A percentile compares a stretch with the other conserved stretches of the same genome.
Evolutionary conservation across 2,329 filamentous ascomycete species (phyloP).

Genomic region (Amauroascus verrucosus): DNA sequence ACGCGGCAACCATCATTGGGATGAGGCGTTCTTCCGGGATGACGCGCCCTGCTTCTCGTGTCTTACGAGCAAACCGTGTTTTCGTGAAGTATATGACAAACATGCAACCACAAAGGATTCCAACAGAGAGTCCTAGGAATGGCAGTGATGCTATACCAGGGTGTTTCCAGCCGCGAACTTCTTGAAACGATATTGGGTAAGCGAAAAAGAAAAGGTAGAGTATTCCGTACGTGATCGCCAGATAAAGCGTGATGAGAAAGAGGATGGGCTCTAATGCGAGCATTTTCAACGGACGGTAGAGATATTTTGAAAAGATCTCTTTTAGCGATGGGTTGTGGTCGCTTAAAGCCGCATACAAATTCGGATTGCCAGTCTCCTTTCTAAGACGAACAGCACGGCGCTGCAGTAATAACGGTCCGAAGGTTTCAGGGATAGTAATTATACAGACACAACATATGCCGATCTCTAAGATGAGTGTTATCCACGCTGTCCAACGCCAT

Average conservation of each 20-base stretch:
- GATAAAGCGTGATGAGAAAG: slow-evolving; percentile 38
- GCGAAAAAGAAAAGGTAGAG: slow-evolving; percentile 31
- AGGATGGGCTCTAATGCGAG: slow-evolving; percentile 41
- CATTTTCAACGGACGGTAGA: slow-evolving; percentile 40
- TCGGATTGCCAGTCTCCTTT: slow-evolving; percentile 39
- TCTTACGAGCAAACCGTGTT: slow-evolving; percentile 33
- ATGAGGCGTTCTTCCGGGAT: slow-evolving; percentile 38
- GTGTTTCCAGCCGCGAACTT: slow-evolving; percentile 34
- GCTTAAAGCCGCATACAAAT: slow-evolving; percentile 37
- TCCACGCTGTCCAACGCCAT: slow-evolving; percentile 50
- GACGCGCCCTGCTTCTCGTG: slow-evolving; percentile 26
- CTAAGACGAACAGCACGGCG: slow-evolving; percentile 41
- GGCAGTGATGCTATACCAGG: slow-evolving; percentile 37
- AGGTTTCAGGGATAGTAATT: slow-evolving; percentile 45
- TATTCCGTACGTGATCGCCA: slow-evolving; percentile 31
- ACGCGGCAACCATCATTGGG: slow-evolving; percentile 36
- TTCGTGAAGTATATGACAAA: slow-evolving; percentile 33
- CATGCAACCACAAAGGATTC: slow-evolving; percentile 32
- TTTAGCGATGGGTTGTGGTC: slow-evolving; percentile 32
- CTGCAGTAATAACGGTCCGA: slow-evolving; percentile 40
- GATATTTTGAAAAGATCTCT: slow-evolving; percentile 36
- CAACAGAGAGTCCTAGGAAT: slow-evolving; percentile 38
- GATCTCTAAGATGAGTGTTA: slow-evolving; percentile 42
- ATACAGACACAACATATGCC: slow-evolving; percentile 36
- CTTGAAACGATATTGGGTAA: slow-evolving; percentile 34